Evolutionary conservation across 148 eudicot genomes (phyloP), one percentile per base, ranked within the genome.

Genomic region (Fagopyrum esculentum): DNA sequence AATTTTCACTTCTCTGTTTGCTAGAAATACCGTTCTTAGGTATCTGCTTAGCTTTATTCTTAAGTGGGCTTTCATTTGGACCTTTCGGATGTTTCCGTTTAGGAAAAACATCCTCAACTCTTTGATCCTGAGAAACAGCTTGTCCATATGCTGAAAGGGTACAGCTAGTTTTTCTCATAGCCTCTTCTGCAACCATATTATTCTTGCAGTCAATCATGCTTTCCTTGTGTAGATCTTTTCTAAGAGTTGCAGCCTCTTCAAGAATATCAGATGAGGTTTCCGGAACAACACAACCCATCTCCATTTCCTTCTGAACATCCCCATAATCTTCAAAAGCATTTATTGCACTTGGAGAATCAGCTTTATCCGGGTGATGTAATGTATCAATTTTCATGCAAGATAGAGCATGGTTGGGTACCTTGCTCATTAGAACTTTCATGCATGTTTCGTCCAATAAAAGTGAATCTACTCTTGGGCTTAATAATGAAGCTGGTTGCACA

Each of bases 1-100:
- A 45, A 55, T 74, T 83, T 54, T 75, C 85, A 79, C 73, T 71
- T 59, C 76, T 85, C 74, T 88, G 85, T 57, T 84, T 83, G 29
- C 73, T 77, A 9, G 64, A 70, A 51, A 70, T 79, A 22, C 56
- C 76, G 64, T 74, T 77, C 72, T 54, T 82, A 71, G 4, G 70
- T 30, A 66, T 78, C 19, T 56, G 78, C 73, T 83, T 86, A 64
- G 70, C 16, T 68, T 80, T 86, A 64, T 86, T 83, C 86, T 80
- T 86, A 69, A 70, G 48, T 15, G 59, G 73, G 55, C 56, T 70
- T 26, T 76, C 17, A 30, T 68, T 81, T 68, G 76, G 82, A 73
- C 82, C 82, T 78, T 71, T 81, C 57, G 51, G 83, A 60, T 81
- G 76, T 64, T n/a, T 73, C 51, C 71, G 79, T 26, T 73, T 69